These are phyloP conservation scores for Grosmannia penicillata DNA, from an alignment of 2,329 filamentous ascomycete species.

Conservation along the genomic window DNA sequence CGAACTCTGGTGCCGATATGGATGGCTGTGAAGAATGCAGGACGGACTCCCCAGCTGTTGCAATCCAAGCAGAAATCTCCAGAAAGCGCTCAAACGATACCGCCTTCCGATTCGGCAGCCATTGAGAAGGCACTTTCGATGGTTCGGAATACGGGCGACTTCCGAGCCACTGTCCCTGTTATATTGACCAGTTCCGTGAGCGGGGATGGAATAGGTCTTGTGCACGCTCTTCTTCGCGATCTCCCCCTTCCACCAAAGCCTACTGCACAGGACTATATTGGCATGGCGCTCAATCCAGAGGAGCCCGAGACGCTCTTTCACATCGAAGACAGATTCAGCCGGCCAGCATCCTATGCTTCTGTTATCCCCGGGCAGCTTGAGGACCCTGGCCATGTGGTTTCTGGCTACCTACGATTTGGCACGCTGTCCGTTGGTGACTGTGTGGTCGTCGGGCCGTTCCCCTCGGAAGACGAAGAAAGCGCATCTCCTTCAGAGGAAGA, in stretches of 20 bases:
- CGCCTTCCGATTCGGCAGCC: constrained; percentile 39
- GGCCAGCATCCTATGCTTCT: constrained; percentile 47
- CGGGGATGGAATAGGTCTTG: constrained; percentile 63
- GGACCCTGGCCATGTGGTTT: constrained; percentile 57
- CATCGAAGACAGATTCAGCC: constrained; percentile 77
- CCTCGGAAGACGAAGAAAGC: constrained; percentile 36
- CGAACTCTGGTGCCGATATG: constrained; percentile 60
- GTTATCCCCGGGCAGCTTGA: constrained; percentile 24
- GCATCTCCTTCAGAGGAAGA: constrained; percentile 29
- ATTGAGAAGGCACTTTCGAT: constrained; percentile 39
- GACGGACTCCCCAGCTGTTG: constrained; percentile 63
- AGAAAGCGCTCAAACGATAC: constrained; percentile 40
- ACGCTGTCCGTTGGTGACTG: constrained; percentile 62
- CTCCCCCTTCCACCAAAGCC: constrained; percentile 53
- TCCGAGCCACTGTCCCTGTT: constrained; percentile 56
- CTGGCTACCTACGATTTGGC: constrained; percentile 72
- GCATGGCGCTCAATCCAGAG: constrained; percentile 39
- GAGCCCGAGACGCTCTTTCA: constrained; percentile 61
- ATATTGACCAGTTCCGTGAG: constrained; percentile 76
- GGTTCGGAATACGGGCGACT: constrained; percentile 27
- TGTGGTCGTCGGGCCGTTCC: constrained; percentile 68
- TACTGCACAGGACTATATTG: constrained; percentile 38
- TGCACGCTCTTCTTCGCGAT: constrained; percentile 67
- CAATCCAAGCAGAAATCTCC: constrained; percentile 29
- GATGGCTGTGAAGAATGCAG: constrained; percentile 60